Percentiles rank a stretch among this genome's conserved stretches.
Conservation (phyloP, 73 alveolate species). For the Paramecium sonneborni region DNA sequence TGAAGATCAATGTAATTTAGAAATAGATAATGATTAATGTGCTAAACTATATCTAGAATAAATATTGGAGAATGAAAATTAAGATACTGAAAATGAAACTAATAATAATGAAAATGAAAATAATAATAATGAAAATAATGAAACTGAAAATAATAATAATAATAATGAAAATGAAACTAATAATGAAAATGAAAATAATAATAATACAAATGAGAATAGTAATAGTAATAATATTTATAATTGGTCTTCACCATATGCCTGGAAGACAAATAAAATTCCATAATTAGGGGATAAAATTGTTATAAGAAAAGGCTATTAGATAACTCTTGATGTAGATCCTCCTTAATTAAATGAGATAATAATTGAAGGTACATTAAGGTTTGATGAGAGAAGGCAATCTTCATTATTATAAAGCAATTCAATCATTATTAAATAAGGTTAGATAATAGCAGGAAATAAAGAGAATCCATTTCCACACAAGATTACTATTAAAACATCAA, state of each 20-base stretch:
- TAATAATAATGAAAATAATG: not conserved
- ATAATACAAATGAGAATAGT: not conserved
- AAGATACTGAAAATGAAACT: not conserved
- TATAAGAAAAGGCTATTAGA: not conserved
- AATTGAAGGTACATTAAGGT: conserved; percentile 12
- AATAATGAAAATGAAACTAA: not conserved
- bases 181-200: not conserved
- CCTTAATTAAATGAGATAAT: not conserved
- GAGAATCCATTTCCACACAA: conserved; percentile 20
- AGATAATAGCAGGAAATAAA: conserved; percentile 49
- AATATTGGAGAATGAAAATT: not conserved
- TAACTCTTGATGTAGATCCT: conserved; percentile 30
- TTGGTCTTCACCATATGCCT: conserved; percentile 20
- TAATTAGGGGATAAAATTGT: not conserved
- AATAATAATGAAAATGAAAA: not conserved
- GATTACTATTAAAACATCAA: not conserved
- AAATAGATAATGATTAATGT: not conserved
- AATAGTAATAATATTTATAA: not conserved
- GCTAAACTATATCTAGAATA: not conserved
- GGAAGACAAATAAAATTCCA: not conserved
- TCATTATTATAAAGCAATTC: conserved; percentile 3
- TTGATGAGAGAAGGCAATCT: conserved; percentile 38
- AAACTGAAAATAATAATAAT: not conserved
- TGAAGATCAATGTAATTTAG: not conserved
- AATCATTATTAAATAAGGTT: conserved; percentile 36